Evolutionary conservation across 441 rosid species (phyloP), one percentile per base, ranked within the genome.

Genomic region (Populus hybrid): DNA sequence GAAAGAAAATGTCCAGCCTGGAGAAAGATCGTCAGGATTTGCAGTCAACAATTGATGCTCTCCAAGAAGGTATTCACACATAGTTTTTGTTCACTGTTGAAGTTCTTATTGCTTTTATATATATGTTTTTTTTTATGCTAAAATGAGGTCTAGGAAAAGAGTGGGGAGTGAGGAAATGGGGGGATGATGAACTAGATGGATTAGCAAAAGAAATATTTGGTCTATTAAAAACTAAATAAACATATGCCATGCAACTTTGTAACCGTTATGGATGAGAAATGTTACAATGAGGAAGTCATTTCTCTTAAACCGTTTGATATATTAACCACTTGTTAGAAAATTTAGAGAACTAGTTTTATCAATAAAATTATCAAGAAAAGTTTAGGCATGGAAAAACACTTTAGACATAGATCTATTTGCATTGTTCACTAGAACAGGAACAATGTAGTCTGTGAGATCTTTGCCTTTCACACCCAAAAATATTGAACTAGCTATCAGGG

Each of bases 11-110:
- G 78, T 89, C 89, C 81, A 89, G 89, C 88, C 84, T 94, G 21
- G 98, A 97, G 81, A 93, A 86, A 83, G 99, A 93, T 34, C 94
- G 97, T 78, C 93, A 88, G 81, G 98, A 97, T 85, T 86, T 97
- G 71, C 93, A 91, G 67, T 87, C 88, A 76, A 94, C 98, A 73
- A 86, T 94, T 72, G 91, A 87, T 85, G 96, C 97, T 81, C 93
- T 97, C 67, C 93, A 93, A 85, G 99, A 97, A 89, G 99, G 99
- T 92, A 81, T 32, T 21, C 6, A 9, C 28, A 61, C 5, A 9
- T 9, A 21, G 11, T 1, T 23, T 61, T 61, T 21, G 24, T 61
- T 61, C 26, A 21, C 2, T 9, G 1, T 21, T 0, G 65, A 61
- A 61, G 23, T n/a, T 61, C 26, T 8, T 61, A 21, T 59, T 59